Conservation (phyloP, 306 rosid species). For the Biancaea sappan region DNA sequence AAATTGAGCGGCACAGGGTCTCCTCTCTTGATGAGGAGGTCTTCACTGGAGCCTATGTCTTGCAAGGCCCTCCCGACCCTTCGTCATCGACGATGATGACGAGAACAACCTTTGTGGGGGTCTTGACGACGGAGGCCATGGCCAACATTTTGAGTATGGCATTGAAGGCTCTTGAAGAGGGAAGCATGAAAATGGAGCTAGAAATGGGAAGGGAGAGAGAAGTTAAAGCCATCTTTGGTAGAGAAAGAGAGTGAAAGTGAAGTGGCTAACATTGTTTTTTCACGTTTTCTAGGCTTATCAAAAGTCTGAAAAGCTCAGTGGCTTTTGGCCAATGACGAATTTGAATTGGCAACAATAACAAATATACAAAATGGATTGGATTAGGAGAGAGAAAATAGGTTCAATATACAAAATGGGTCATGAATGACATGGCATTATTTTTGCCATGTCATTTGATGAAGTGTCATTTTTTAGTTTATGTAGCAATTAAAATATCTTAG, state of each 20-base stretch:
- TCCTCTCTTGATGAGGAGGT: constrained; percentile 69
- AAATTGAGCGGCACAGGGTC: constrained; percentile 72
- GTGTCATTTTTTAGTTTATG: too few relatives aligned
- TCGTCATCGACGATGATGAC: constrained; percentile 88
- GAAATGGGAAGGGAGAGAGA: constrained; percentile 37
- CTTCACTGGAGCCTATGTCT: constrained; percentile 75
- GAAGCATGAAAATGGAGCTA: constrained; percentile 41
- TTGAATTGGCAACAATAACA: too few relatives aligned
- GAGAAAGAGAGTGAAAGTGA: background rate
- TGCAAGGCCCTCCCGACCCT: constrained; percentile 80
- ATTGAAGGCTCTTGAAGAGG: too few relatives aligned
- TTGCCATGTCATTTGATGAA: too few relatives aligned
- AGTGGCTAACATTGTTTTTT: constrained; percentile 21
- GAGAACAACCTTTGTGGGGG: constrained; percentile 52
- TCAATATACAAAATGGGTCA: too few relatives aligned
- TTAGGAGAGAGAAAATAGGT: too few relatives aligned
- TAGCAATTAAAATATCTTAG: too few relatives aligned
- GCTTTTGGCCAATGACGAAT: background rate
- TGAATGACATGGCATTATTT: too few relatives aligned
- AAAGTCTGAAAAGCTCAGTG: background rate
- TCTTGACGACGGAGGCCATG: constrained; percentile 39
- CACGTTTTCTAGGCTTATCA: background rate
- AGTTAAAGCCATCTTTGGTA: constrained; percentile 44
- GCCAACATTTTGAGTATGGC: constrained; percentile 31
- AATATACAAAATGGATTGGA: too few relatives aligned